Percentiles rank a stretch among this genome's conserved stretches.
Conservation (phyloP, 2,329 filamentous ascomycete species). For the Rosellinia necatrix region DNA sequence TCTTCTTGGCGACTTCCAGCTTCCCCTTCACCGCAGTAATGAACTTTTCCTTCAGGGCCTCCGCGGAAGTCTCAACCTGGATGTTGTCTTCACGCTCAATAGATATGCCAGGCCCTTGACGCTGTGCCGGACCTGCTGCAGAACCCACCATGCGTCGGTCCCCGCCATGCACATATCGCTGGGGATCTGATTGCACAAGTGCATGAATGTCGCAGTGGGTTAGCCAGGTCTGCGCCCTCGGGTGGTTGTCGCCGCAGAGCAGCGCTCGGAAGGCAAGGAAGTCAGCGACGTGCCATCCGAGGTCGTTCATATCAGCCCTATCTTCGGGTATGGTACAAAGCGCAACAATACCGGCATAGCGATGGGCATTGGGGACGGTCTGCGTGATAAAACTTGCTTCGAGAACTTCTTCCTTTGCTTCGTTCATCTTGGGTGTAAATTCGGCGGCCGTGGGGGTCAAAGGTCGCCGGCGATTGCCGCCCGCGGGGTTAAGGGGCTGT, state of each 20-base stretch:
- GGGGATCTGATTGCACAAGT: slow-evolving; percentile 26
- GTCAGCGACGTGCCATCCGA: slow-evolving; percentile 39
- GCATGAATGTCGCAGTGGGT: slow-evolving; percentile 32
- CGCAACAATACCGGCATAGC: slow-evolving; percentile 29
- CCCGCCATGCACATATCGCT: slow-evolving; percentile 33
- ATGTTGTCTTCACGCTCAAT: slow-evolving; percentile 28
- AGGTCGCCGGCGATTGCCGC: neutral
- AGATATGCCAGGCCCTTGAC: neutral
- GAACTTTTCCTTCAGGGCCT: slow-evolving; percentile 31
- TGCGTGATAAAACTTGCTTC: slow-evolving; percentile 32
- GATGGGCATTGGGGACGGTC: slow-evolving; percentile 30
- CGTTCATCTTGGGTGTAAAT: slow-evolving; percentile 7
- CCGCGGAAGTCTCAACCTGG: slow-evolving; percentile 28
- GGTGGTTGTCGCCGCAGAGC: slow-evolving; percentile 27
- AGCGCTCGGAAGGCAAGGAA: slow-evolving; percentile 39
- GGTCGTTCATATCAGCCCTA: slow-evolving; percentile 31
- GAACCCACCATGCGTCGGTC: slow-evolving; percentile 31
- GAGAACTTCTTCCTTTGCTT: slow-evolving; percentile 18
- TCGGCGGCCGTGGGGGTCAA: slow-evolving; percentile 13
- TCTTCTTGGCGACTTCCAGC: slow-evolving; percentile 15
- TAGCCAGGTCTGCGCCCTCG: slow-evolving; percentile 36
- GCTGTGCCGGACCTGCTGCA: slow-evolving; percentile 7
- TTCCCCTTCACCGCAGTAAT: slow-evolving; percentile 25
- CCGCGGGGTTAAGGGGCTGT: neutral
- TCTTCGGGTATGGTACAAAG: slow-evolving; percentile 37